These are phyloP conservation scores for Pyrrhoderma lamaoense DNA, from an alignment of 1,284 basidiomycete species.

Conservation along the genomic window DNA sequence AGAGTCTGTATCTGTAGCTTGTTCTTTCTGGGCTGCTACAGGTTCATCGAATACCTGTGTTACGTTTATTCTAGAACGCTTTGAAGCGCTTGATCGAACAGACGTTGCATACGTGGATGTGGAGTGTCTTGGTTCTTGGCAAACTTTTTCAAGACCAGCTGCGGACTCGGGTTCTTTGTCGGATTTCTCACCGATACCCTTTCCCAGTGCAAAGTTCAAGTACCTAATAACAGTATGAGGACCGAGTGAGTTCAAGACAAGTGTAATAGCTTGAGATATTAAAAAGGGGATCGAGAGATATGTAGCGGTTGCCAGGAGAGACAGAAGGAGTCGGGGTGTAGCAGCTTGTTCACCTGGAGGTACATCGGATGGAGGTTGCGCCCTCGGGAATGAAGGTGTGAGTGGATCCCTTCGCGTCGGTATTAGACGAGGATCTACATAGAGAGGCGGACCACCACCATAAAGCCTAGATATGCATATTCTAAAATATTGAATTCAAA, in stretches of 20 bases:
- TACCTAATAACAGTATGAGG: slow-evolving; percentile 75
- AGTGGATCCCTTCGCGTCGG: slow-evolving; percentile 64
- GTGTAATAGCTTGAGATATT: slow-evolving; percentile 65
- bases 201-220: slow-evolving; percentile 78
- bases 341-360: slow-evolving; percentile 57
- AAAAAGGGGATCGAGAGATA: slow-evolving; percentile 81
- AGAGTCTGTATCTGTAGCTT: slow-evolving; percentile 24
- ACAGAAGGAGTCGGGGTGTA: slow-evolving; percentile 77
- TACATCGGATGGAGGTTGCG: slow-evolving; percentile 21
- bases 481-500: no score
- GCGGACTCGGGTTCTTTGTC: slow-evolving; percentile 49
- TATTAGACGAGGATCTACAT: slow-evolving; percentile 58
- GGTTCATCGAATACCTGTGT: neutral
- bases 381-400: slow-evolving; percentile 50
- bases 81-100: slow-evolving; percentile 4
- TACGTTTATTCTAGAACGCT: neutral
- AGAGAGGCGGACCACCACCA: slow-evolving; percentile 73
- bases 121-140: slow-evolving; percentile 35
- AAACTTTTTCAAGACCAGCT: slow-evolving; percentile 65
- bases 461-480: slow-evolving; percentile 79
- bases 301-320: slow-evolving; percentile 78
- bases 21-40: slow-evolving; percentile 12
- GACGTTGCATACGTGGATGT: slow-evolving; percentile 4
- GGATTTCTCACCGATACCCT: slow-evolving; percentile 49
- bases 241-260: slow-evolving; percentile 70